Base-by-base conservation (phyloP, 1,284 basidiomycete species). In the Malassezia sp. region DNA sequence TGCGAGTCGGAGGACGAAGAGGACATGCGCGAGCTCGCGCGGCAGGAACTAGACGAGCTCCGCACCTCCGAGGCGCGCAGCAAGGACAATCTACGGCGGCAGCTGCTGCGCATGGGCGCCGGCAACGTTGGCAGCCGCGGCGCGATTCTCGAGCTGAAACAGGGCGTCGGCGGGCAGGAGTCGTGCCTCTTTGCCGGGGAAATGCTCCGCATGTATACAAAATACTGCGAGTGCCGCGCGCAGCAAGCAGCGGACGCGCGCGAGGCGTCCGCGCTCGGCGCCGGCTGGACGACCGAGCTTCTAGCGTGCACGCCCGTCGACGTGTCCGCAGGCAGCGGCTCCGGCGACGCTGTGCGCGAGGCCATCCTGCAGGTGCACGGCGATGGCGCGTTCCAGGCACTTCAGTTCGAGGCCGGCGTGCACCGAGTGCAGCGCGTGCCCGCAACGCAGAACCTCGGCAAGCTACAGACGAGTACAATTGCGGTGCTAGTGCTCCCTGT, bases 401-500 rank as follows among this genome's bases (percentile, higher is more conserved):
- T 97, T 48, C 75, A 81, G 33, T 90, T 82, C 80, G 91, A 97
- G 71, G 88, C 84, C 45, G 93, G 91, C 4, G 88, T 97, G 0
- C 91, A 97, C 73, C 78, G 91, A 5, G 88, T 99, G 0, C 91
- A 97, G 73, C 74, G 93, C 21, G 84, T 97, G 1, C 93, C 91
- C 0, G 79, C 80, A 0, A 96, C 89, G 1, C 89, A 95, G 58
- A 76, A 81, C 1, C 79, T 79, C 43, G 89, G 89, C 4, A 76
- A 91, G 44, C 79, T 88, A 15, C 91, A 97, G 64, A 95, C 89
- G 0, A 90, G 86, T 61, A 95, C 91, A 0, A 84, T 90, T 11
- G 80, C 87, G 2, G 78, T 86, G 18, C 53, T 70, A 37, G 67
- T 68, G 20, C 49, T 70, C 5, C 67, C 67, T 31, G 46, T 60